These are phyloP conservation scores for Fraxinus nigra DNA, from an alignment of 305 asterid species.

Conservation along the genomic window DNA sequence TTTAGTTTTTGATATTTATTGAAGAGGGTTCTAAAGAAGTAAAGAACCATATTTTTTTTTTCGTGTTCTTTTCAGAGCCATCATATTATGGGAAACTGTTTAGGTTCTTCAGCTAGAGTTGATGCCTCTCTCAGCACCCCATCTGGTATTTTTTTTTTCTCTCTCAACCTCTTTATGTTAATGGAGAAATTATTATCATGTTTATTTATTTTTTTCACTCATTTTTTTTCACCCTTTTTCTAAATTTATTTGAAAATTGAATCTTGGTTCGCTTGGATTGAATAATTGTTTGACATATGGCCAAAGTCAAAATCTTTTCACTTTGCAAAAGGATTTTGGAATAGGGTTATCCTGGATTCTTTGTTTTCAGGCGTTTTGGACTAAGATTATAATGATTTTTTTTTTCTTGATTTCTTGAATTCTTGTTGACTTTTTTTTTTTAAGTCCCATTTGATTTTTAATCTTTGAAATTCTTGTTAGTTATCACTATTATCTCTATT, in stretches of 20 bases:
- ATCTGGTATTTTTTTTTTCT: conserved; percentile 34
- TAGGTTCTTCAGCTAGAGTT: conserved; percentile 47
- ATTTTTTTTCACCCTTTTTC: background rate
- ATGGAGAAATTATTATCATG: background rate
- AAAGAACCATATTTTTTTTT: background rate
- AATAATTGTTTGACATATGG: background rate
- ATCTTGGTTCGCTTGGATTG: background rate
- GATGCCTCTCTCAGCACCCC: conserved; percentile 42
- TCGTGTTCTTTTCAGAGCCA: background rate
- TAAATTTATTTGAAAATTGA: background rate
- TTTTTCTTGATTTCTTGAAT: background rate
- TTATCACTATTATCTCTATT: background rate
- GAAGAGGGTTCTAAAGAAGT: background rate
- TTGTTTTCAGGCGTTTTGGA: background rate
- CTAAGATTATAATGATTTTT: background rate
- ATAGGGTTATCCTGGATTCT: background rate
- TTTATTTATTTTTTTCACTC: background rate
- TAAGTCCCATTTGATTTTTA: background rate
- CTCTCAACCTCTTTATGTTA: background rate
- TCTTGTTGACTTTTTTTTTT: background rate
- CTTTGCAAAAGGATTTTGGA: background rate
- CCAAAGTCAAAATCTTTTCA: background rate
- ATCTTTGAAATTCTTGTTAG: background rate
- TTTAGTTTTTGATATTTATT: background rate
- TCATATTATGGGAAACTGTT: conserved; percentile 48